These are phyloP conservation scores for Fonsecaea pugnacius DNA, from an alignment of 2,329 filamentous ascomycete species.

Conservation along the genomic window DNA sequence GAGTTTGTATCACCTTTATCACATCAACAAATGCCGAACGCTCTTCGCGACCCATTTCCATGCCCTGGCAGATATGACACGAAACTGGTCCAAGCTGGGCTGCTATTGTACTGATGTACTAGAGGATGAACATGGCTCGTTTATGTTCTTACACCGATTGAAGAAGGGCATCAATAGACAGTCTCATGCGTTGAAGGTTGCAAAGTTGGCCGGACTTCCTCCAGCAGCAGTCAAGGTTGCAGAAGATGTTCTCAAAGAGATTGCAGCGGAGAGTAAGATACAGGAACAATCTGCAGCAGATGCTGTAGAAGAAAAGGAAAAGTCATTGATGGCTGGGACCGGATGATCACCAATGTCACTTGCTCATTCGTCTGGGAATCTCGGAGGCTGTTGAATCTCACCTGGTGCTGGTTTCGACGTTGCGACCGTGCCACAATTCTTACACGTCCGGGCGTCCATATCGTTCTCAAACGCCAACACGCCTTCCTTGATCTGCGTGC, in stretches of 20 bases:
- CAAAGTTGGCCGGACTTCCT: constrained; percentile 80
- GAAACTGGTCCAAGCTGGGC: constrained; percentile 62
- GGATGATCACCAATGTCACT: constrained; percentile 8
- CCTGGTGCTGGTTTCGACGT: constrained; percentile 54
- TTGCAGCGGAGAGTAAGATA: constrained; percentile 20
- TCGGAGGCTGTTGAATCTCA: constrained; percentile 50
- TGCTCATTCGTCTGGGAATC: constrained; percentile 39
- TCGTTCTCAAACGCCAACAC: constrained; percentile 79
- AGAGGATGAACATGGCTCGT: constrained; percentile 70
- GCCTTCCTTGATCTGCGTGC: constrained; percentile 90
- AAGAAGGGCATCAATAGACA: constrained; percentile 79
- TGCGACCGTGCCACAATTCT: constrained; percentile 74
- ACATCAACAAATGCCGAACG: constrained; percentile 75
- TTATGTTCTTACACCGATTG: constrained; percentile 84
- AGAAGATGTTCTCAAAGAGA: constrained; percentile 35
- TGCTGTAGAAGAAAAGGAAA: neutral
- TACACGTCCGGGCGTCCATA: constrained; percentile 73
- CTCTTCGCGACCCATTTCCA: constrained; percentile 98
- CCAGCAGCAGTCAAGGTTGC: constrained; percentile 72
- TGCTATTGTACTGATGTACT: constrained; percentile 88
- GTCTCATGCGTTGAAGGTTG: constrained; percentile 95
- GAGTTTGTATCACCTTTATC: constrained; percentile 79
- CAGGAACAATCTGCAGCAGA: neutral
- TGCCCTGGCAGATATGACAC: constrained; percentile 75
- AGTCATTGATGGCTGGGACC: constrained; percentile 16